Percentiles rank a stretch among this genome's conserved stretches.
Evolutionary conservation across 768 basidiomycete species (phyloP).

Genomic region (Suillus occidentalis): DNA sequence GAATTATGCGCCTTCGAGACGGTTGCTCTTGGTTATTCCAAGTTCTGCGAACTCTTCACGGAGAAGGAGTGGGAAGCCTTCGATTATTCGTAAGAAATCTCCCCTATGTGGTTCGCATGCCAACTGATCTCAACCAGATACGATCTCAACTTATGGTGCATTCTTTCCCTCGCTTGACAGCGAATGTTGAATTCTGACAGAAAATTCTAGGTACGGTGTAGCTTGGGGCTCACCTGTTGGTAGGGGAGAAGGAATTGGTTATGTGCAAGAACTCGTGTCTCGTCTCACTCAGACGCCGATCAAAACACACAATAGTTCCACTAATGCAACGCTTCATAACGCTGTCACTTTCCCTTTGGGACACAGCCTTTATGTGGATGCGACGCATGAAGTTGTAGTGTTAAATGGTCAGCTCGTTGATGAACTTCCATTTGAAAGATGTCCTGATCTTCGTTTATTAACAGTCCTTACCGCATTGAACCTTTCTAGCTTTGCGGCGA

Average conservation of each 20-base stretch:
- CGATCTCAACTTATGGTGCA: slow-evolving; percentile 11
- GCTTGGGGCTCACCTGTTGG: slow-evolving; percentile 78
- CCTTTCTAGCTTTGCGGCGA: slow-evolving; percentile 62
- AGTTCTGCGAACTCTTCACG: slow-evolving; percentile 85
- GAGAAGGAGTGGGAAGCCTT: slow-evolving; percentile 89
- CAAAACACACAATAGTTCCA: slow-evolving; percentile 67
- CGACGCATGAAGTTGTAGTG: slow-evolving; percentile 83
- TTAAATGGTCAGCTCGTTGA: slow-evolving; percentile 55
- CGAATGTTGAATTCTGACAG: not conserved
- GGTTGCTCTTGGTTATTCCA: slow-evolving; percentile 82
- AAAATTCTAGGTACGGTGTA: slow-evolving; percentile 48
- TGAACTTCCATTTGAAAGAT: not conserved
- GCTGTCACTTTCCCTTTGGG: slow-evolving; percentile 66
- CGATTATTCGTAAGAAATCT: slow-evolving; percentile 63
- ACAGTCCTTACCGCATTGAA: slow-evolving; percentile 79
- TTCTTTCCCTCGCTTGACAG: slow-evolving; percentile 7
- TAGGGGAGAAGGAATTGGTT: slow-evolving; percentile 71
- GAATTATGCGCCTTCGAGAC: slow-evolving; percentile 86
- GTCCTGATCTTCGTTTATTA: slow-evolving; percentile 5
- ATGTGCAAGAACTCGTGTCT: slow-evolving; percentile 77
- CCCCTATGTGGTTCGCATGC: not conserved
- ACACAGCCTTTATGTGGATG: slow-evolving; percentile 77
- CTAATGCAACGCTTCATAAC: slow-evolving; percentile 75
- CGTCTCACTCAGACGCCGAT: slow-evolving; percentile 75
- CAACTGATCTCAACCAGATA: slow-evolving; percentile 1